phyloP scores from a whole-genome alignment of 768 basidiomycete genomes.

The Agaricus blazei region DNA sequence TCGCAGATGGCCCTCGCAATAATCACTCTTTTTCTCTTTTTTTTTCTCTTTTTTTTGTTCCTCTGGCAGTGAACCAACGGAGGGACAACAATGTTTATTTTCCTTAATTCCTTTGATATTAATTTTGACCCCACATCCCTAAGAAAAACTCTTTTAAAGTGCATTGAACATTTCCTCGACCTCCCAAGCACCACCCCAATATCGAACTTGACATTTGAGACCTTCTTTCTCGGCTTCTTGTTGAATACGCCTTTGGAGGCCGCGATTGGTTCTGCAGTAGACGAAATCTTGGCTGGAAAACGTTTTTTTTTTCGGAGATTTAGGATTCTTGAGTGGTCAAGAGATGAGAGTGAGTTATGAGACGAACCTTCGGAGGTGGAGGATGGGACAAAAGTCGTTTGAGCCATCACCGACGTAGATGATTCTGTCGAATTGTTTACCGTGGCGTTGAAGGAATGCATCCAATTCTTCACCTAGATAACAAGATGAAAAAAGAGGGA shows the following conservation, averaged over 20 bases:
- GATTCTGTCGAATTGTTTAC: conserved; percentile 65
- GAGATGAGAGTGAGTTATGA: not conserved
- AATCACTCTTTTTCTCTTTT: not conserved
- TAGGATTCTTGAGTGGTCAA: not conserved
- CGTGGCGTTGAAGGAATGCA: conserved; percentile 63
- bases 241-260: conserved; percentile 73
- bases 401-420: conserved; percentile 91
- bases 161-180: conserved; percentile 76
- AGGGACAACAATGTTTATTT: not conserved
- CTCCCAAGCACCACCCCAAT: conserved; percentile 97
- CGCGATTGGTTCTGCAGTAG: conserved; percentile 74
- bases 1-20: conserved; percentile 1
- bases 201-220: conserved; percentile 66
- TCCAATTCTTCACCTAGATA: conserved; percentile 84
- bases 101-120: conserved; percentile 14
- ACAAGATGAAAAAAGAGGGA: no score
- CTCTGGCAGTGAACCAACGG: not conserved
- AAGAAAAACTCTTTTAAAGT: conserved; percentile 22
- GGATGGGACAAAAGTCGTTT: conserved; percentile 93
- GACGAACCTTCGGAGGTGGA: conserved; percentile 71
- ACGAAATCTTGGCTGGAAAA: conserved; percentile 72
- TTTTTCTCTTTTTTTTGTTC: not conserved
- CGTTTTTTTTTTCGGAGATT: not conserved
- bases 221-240: conserved; percentile 62
- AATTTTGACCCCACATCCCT: conserved; percentile 2